phyloP scores from a whole-genome alignment of 148 eudicot genomes.

The Cornus controversa region DNA sequence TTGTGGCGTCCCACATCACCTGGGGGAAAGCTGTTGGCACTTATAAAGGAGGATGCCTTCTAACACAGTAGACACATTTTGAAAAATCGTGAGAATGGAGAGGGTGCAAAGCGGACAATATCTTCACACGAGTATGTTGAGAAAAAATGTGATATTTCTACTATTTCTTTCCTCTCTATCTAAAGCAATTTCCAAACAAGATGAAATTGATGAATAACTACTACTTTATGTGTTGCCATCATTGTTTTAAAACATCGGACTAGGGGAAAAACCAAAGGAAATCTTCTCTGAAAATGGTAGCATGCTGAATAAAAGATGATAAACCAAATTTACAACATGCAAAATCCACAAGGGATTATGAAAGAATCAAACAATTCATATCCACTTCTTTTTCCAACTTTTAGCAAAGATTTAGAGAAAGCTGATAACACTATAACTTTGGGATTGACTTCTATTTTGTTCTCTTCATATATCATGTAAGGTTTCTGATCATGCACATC shows the following conservation, averaged over 20 bases:
- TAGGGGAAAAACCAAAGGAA: background rate
- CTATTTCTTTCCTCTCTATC: too few relatives aligned
- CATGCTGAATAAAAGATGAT: background rate
- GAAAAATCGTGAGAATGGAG: too few relatives aligned
- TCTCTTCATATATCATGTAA: too few relatives aligned
- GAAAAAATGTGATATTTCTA: too few relatives aligned
- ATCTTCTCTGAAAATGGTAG: background rate
- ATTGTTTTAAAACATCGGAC: background rate
- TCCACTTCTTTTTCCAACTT: background rate
- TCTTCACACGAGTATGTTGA: too few relatives aligned
- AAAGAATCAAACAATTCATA: background rate
- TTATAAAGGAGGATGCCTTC: too few relatives aligned
- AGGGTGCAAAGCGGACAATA: too few relatives aligned
- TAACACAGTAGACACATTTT: too few relatives aligned
- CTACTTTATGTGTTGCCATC: background rate
- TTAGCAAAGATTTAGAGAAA: background rate
- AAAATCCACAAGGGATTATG: background rate
- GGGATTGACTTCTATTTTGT: background rate
- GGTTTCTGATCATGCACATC: background rate
- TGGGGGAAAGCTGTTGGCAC: too few relatives aligned
- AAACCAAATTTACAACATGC: background rate
- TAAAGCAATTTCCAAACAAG: too few relatives aligned
- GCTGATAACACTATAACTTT: background rate
- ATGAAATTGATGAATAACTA: too few relatives aligned
- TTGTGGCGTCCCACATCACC: too few relatives aligned